Evolutionary conservation across 345 rosid species (phyloP).

Genomic region (Eucalyptus brandiana): DNA sequence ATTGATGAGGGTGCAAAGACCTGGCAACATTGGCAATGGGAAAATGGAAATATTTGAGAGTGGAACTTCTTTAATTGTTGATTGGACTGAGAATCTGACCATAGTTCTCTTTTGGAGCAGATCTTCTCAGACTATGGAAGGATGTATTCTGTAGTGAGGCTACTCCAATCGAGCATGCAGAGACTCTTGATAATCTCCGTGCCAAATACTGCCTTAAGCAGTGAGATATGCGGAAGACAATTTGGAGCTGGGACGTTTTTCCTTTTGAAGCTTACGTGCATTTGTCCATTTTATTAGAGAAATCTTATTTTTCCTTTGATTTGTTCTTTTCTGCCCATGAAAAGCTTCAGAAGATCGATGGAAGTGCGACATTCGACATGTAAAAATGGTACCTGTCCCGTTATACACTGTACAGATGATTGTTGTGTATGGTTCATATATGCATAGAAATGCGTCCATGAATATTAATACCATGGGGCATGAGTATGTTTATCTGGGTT

Average conservation of each 20-base stretch:
- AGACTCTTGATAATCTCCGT: conserved; percentile 44
- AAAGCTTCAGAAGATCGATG: not conserved
- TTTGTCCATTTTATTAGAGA: not conserved
- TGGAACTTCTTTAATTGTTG: not conserved
- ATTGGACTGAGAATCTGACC: not conserved
- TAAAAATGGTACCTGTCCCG: not conserved
- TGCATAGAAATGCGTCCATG: not conserved
- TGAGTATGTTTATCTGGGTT: not conserved
- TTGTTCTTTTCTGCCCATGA: not conserved
- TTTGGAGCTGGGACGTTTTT: not conserved
- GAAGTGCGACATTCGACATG: not conserved
- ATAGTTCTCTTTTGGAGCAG: conserved; percentile 24
- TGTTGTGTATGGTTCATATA: not conserved
- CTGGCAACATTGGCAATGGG: not conserved
- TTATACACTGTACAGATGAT: not conserved
- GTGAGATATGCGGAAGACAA: not conserved
- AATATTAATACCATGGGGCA: not conserved
- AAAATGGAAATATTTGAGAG: not conserved
- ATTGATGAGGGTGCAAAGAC: not conserved
- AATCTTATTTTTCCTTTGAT: not conserved
- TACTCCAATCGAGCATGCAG: conserved; percentile 49
- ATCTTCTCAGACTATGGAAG: conserved; percentile 64
- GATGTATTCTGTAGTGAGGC: conserved; percentile 51
- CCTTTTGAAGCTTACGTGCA: not conserved
- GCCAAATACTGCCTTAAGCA: conserved; percentile 30